Conservation (phyloP, 208 protist genomes). For the Polymyxa betae region DNA sequence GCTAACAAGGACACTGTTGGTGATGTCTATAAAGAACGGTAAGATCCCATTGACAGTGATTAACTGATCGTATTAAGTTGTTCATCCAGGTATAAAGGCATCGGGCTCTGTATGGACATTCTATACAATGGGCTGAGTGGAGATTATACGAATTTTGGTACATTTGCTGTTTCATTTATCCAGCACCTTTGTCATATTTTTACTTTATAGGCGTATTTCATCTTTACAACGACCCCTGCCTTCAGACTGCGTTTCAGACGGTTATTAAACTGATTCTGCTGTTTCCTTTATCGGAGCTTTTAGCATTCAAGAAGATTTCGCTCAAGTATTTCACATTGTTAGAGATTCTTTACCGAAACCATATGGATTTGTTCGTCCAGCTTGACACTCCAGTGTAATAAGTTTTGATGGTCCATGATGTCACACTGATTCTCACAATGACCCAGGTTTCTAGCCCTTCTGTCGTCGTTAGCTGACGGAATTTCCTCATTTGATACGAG, state of each 20-base stretch:
- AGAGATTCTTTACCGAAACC: slow-evolving; percentile 38
- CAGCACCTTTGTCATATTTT: background rate
- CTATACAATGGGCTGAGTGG: slow-evolving; percentile 31
- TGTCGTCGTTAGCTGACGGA: slow-evolving; percentile 17
- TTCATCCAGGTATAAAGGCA: slow-evolving; percentile 7
- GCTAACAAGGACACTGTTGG: background rate
- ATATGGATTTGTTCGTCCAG: slow-evolving; percentile 33
- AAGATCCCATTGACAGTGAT: background rate
- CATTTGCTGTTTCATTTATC: background rate
- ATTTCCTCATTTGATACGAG: background rate
- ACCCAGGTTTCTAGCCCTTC: slow-evolving; percentile 8
- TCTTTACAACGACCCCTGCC: slow-evolving; percentile 41
- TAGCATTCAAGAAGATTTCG: slow-evolving; percentile 47
- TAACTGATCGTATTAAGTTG: background rate
- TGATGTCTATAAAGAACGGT: slow-evolving; percentile 39
- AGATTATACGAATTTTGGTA: slow-evolving; percentile 44
- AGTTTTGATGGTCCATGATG: background rate
- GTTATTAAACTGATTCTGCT: slow-evolving; percentile 6
- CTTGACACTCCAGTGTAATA: slow-evolving; percentile 16
- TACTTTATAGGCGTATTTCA: slow-evolving; percentile 21
- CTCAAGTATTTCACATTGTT: slow-evolving; percentile 25
- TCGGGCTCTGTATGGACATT: slow-evolving; percentile 51
- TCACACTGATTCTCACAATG: background rate
- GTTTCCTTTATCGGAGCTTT: slow-evolving; percentile 11
- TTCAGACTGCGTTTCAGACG: slow-evolving; percentile 43